Base-by-base conservation (phyloP, 1,284 basidiomycete species). In the Boletus smithii region DNA sequence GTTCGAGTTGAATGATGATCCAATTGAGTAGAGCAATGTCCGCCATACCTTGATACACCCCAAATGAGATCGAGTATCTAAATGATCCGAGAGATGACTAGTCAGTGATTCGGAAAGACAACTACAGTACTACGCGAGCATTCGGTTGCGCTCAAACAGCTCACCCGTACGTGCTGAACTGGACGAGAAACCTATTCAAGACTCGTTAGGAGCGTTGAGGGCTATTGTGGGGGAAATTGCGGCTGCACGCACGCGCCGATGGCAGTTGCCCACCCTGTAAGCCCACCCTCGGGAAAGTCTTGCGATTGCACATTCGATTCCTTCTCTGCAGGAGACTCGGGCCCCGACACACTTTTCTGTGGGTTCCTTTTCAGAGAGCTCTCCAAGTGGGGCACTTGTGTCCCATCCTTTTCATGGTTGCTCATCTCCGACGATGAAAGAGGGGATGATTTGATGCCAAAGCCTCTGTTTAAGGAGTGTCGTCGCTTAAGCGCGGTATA, bases 41-140 rank as follows among this genome's bases (percentile, higher is more conserved):
- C 6, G 10, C 14, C 38, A 32, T 50, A 71, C 72, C 72, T 70
- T 73, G 72, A 56, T 73, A 73, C n/a, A 73, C 72, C 6, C 72
- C 71, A 29, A 71, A 72, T 3, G 70, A 69, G 14, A 62, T 60
- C 1, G 65, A 53, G 38, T 73, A 73, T 42, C 71, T 72, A 16
- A 38, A 47, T 0, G 9, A 34, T 29, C 13, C 24, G 2, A 2
- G 20, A 23, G 23, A 5, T 27, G 26, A n/a, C n/a, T n/a, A 31
- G 40, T 31, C 14, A 51, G 47, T 14, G 6, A 26, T 3, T 36
- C 17, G 29, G 18, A 42, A 18, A 14, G 26, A 37, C 42, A 22
- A 16, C n/a, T n/a, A n/a, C n/a, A n/a, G n/a, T n/a, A n/a, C n/a
- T n/a, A n/a, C n/a, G n/a, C n/a, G n/a, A n/a, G n/a, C n/a, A n/a